Percentiles rank a stretch among this genome's conserved stretches.
These are phyloP conservation scores for Aspergillus asperescens DNA, from an alignment of 495 filamentous ascomycete genomes.

Conservation along the genomic window DNA sequence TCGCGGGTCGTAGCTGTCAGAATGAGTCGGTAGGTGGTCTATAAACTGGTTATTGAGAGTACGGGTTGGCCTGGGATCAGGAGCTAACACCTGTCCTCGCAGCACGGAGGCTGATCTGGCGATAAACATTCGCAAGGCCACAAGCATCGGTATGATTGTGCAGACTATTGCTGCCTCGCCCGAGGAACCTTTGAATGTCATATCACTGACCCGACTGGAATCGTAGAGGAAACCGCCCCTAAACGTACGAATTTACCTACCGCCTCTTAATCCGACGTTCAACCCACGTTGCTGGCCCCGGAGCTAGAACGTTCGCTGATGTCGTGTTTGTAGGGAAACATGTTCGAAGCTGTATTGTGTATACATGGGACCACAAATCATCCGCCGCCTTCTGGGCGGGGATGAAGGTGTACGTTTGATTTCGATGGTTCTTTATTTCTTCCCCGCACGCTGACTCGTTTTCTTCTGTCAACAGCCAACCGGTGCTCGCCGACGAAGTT, in stretches of 20 bases:
- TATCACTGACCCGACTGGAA: slow-evolving; percentile 26
- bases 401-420: slow-evolving; percentile 82
- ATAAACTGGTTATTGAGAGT: background rate
- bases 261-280: background rate
- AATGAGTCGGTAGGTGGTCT: slow-evolving; percentile 44
- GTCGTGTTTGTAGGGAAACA: slow-evolving; percentile 63
- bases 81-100: slow-evolving; percentile 16
- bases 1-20: slow-evolving; percentile 23
- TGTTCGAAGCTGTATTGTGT: slow-evolving; percentile 96
- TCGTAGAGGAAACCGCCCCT: slow-evolving; percentile 81
- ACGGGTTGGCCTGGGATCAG: background rate
- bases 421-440: background rate
- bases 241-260: slow-evolving; percentile 59
- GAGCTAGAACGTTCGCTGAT: background rate
- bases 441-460: slow-evolving; percentile 4
- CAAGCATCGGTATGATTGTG: slow-evolving; percentile 63
- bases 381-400: slow-evolving; percentile 94
- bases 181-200: background rate
- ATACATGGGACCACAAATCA: slow-evolving; percentile 99
- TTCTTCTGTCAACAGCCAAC: slow-evolving; percentile 56
- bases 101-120: slow-evolving; percentile 90
- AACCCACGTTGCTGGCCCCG: background rate
- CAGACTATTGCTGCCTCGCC: background rate
- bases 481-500: slow-evolving; percentile 90
- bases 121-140: slow-evolving; percentile 95